Evolutionary conservation across 2,329 filamentous ascomycete genomes (phyloP), one percentile per base, ranked within the genome.

Genomic region (Penicillium sp.): DNA sequence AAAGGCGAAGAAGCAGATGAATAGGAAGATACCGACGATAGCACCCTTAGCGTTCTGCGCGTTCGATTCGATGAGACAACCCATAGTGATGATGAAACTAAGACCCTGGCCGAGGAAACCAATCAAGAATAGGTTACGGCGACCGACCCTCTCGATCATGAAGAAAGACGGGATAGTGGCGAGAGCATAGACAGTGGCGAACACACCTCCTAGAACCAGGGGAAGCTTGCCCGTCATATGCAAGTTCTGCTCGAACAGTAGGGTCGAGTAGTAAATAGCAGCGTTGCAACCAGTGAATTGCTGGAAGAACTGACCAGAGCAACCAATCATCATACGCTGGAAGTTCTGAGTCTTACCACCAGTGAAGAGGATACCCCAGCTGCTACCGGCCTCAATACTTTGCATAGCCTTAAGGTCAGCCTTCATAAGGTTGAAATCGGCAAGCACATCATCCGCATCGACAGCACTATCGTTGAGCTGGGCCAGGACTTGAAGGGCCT

Each of bases 1-100:
- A 0, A 80, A 80, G 17, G 80, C 82, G 55, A 84, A 85, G 52
- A 80, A 81, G 15, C 77, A 76, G 55, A 84, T 84, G 66, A 83
- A 85, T 2, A 79, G 76, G 66, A 85, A 85, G 29, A 85, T 67
- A 49, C 81, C 81, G 1, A 83, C 80, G 6, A 73, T 55, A 13
- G 65, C 65, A 54, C 66, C 66, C 51, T 66, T 64, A 17, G 65
- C 54, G n/a, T 56, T 59, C 29, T 52, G 35, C 9, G 40, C 9
- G 12, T 45, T 62, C 2, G 50, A 48, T 1, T 57, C 52, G 29
- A 67, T 63, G 46, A 69, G 43, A 26, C 66, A 69, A 13, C 49
- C 62, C 29, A 69, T 61, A 5, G 62, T 64, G 31, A 69, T 65
- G 3, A 64, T 54, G 46, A 68, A 62, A 33, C 57, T 57, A 13